Base-by-base conservation (phyloP, 192 early-diverging fungal species). In the Coemansia sp. region DNA sequence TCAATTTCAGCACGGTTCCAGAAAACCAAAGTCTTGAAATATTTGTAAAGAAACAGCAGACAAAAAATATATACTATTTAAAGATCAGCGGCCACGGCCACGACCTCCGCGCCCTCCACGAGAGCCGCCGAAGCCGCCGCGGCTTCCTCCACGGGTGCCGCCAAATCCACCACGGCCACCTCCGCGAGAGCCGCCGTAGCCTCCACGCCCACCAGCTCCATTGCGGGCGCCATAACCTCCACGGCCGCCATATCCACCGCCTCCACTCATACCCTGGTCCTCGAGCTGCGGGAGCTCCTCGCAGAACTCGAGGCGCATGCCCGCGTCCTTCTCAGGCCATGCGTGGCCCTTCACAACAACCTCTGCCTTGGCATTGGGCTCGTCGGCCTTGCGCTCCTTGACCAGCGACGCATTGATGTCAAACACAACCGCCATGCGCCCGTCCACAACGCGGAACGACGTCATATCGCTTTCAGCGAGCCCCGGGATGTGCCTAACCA, bases 401-500 rank as follows among this genome's bases (percentile, higher is more conserved):
- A 94, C 74, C 72, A 96, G 90, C 38, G 79, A 74, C 3, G 87
- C 76, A 30, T 79, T 77, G 26, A 98, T 78, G 86, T 98, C 96
- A 46, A 92, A 92, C n/a, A 94, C 92, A 24, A 93, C 92, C 48
- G 93, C 91, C 67, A 43, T 84, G 63, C 79, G 86, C 51, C 97
- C 96, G 64, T 88, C 91, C 65, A 86, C 88, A 85, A 96, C 91
- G 45, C 92, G 86, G 92, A 93, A 96, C 58, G 85, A 84, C 61
- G 81, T 86, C 59, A 91, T 88, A 68, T 92, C 93, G 56, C 89
- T 90, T 39, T 89, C 92, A 6, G 76, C 70, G 21, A 98, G 73
- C 36, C 83, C 85, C 9, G 93, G 92, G 70, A 89, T 89, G 61
- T 86, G 69, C 26, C 89, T 88, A 66, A 85, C 87, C 41, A 94